phyloP scores from a whole-genome alignment of 2,329 filamentous ascomycete species.

The Colletotrichum tropicicola region DNA sequence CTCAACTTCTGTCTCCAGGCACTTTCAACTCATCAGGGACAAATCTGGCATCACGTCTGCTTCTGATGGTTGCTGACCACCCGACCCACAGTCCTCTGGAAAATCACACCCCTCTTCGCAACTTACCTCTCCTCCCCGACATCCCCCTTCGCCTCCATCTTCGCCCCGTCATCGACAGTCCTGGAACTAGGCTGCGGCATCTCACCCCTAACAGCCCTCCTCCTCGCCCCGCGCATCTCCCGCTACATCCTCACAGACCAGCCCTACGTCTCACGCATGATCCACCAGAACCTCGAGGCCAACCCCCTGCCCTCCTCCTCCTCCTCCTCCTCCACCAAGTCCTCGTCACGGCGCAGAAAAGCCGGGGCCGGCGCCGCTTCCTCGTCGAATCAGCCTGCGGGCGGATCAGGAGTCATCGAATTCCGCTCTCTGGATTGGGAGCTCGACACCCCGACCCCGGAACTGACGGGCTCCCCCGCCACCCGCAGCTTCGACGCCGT shows the following conservation, averaged over 20 bases:
- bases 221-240: slow-evolving; percentile 67
- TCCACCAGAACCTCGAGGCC: slow-evolving; percentile 78
- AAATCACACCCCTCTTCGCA: slow-evolving; percentile 84
- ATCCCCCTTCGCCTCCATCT: slow-evolving; percentile 68
- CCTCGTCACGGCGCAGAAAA: slow-evolving; percentile 21
- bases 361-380: slow-evolving; percentile 14
- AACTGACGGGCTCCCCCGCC: slow-evolving; percentile 45
- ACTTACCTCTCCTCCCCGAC: slow-evolving; percentile 74
- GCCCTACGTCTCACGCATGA: slow-evolving; percentile 79
- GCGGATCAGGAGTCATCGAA: slow-evolving; percentile 50
- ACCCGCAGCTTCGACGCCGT: slow-evolving; percentile 72
- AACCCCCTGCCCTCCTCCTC: slow-evolving; percentile 52
- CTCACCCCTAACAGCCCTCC: slow-evolving; percentile 79
- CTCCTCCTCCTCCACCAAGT: neutral
- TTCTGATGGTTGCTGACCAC: neutral
- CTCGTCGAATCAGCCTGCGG: neutral
- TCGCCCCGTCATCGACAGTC: slow-evolving; percentile 65
- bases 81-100: slow-evolving; percentile 78
- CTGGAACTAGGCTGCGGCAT: slow-evolving; percentile 92
- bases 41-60: neutral
- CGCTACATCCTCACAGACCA: slow-evolving; percentile 89
- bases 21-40: slow-evolving; percentile 10
- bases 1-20: neutral
- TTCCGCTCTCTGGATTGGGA: slow-evolving; percentile 87
- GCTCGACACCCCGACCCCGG: slow-evolving; percentile 59